Evolutionary conservation across 768 basidiomycete genomes (phyloP).

Genomic region (Mycena pura): DNA sequence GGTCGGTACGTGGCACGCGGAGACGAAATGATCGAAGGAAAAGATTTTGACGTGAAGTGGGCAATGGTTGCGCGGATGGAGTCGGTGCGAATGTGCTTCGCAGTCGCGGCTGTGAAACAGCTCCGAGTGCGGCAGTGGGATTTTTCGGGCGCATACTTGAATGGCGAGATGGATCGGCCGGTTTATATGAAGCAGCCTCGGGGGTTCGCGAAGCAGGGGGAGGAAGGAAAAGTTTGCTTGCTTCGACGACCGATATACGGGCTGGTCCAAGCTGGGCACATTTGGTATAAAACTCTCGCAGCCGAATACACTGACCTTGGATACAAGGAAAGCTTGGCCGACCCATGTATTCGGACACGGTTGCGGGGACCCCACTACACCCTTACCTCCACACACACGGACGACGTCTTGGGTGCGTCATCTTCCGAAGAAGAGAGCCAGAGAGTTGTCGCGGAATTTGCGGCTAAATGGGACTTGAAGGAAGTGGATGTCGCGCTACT

Average conservation of each 20-base stretch:
- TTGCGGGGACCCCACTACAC: background rate
- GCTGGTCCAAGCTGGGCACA: background rate
- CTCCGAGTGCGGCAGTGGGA: background rate
- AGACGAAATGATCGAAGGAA: background rate
- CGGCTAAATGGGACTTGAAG: constrained; percentile 7
- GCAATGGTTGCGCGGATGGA: constrained; percentile 13
- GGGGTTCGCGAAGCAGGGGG: constrained; percentile 13
- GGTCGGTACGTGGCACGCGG: too few relatives aligned
- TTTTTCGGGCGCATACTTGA: too few relatives aligned
- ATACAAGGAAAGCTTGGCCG: constrained; percentile 1
- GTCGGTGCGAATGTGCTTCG: constrained; percentile 9
- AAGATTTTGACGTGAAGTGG: constrained; percentile 2
- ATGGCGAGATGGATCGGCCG: too few relatives aligned
- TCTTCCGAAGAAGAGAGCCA: background rate
- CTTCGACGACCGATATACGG: too few relatives aligned
- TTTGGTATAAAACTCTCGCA: background rate
- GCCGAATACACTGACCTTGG: background rate
- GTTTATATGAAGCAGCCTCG: too few relatives aligned
- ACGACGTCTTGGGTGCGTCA: constrained; percentile 1
- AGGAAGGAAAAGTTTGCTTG: constrained; percentile 11
- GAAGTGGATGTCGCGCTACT: background rate
- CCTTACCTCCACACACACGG: constrained; percentile 2
- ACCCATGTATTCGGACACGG: constrained; percentile 3
- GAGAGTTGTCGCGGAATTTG: background rate
- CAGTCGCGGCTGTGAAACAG: background rate